Evolutionary conservation across 2,329 filamentous ascomycete species (phyloP).

Genomic region (Ophiostoma sp.): DNA sequence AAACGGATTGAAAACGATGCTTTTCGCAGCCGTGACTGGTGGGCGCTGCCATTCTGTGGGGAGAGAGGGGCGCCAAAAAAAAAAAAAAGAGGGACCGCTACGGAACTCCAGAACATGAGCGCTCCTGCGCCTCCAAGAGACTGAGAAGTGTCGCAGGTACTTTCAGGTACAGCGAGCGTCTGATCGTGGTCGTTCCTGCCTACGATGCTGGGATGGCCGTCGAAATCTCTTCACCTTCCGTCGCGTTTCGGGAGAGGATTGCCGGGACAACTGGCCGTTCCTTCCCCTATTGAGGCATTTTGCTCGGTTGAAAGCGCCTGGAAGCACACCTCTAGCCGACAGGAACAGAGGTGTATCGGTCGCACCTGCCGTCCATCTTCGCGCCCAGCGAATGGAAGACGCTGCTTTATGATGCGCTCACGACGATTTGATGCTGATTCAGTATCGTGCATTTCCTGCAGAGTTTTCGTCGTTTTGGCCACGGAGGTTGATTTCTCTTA

Average conservation of each 20-base stretch:
- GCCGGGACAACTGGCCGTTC: constrained; percentile 19
- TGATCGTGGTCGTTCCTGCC: not conserved
- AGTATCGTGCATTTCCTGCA: not conserved
- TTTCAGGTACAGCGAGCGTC: not conserved
- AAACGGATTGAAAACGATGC: constrained; percentile 23
- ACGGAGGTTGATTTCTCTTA: not conserved
- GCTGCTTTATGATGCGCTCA: constrained; percentile 25
- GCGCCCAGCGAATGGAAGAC: constrained; percentile 24
- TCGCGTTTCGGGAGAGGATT: constrained; percentile 22
- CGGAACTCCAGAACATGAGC: not conserved
- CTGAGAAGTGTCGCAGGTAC: not conserved
- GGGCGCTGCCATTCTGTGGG: not conserved
- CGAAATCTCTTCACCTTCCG: constrained; percentile 4
- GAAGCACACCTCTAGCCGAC: constrained; percentile 18
- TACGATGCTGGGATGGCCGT: constrained; percentile 1
- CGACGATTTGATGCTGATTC: constrained; percentile 19
- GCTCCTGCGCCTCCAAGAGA: not conserved
- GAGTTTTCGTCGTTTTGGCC: not conserved
- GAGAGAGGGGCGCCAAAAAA: not conserved
- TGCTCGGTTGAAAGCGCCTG: constrained; percentile 24
- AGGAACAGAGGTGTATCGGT: constrained; percentile 11
- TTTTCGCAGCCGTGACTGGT: constrained; percentile 15
- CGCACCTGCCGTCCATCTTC: not conserved
- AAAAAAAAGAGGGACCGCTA: not conserved
- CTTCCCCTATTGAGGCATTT: constrained; percentile 26